Base-by-base conservation (phyloP, 1,139 yeast species). In the Lodderomyces jiufengensis region DNA sequence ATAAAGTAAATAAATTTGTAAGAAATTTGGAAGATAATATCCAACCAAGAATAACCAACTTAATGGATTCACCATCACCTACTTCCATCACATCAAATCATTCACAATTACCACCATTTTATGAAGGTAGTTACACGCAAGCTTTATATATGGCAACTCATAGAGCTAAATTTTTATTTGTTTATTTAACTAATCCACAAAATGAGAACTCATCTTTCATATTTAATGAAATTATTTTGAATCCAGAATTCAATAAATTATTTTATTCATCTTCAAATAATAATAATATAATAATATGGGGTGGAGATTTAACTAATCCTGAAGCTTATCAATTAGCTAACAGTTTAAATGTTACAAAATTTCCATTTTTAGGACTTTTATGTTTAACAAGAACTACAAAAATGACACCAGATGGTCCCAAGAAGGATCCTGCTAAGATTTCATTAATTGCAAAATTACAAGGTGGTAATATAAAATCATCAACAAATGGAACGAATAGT, bases 311-410 rank as follows among this genome's bases (percentile, higher is more conserved):
- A 22, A 73, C 78, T 11, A 78, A 81, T 43, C 78, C 88, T 10
- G 97, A 92, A 57, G 86, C 94, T 1, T 82, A 78, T 51, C 95
- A 87, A 50, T 79, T 87, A 11, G 86, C 95, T 0, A 81, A 83
- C 52, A 77, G 84, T 32, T 71, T 90, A 42, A 76, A 77, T 42
- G 84, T 83, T 29, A 76, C 90, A 14, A 75, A 77, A 45, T 82
- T 83, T 51, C 98, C 98, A 9, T 84, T 85, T 53, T 59, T 86
- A 28, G 95, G 94, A 0, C 56, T 83, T 8, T 49, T 83, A 37
- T 81, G 78, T 49, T 67, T 74, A 57, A 87, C 76, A 44, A 50
- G 74, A 43, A 63, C 62, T 10, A 69, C 74, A 15, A 73, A 68
- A 12, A 78, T 81, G 61, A 74, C 85, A 1, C 74, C 83, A 0